Evolutionary conservation across 805 yeast species (phyloP).

Genomic region (Helenozyma rhizophorensis): DNA sequence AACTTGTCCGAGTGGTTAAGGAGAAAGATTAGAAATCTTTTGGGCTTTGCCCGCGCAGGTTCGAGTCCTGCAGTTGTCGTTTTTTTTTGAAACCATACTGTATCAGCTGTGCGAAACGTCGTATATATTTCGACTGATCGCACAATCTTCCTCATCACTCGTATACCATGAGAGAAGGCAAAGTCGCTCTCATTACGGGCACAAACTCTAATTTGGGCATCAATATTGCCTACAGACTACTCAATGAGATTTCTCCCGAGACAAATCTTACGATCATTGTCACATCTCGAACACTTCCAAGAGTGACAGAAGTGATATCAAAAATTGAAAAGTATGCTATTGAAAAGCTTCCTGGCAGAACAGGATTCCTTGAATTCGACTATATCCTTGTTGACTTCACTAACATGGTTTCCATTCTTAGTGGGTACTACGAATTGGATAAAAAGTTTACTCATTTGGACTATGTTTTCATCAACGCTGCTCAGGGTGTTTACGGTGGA

Average conservation of each 20-base stretch:
- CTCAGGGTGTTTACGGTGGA: conserved; percentile 83
- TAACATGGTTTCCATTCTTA: conserved; percentile 78
- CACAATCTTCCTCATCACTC: no score
- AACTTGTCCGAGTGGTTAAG: conserved; percentile 75
- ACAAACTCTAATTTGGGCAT: conserved; percentile 70
- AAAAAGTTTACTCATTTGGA: conserved; percentile 66
- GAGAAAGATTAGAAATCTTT: conserved; percentile 73
- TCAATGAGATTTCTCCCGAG: conserved; percentile 53
- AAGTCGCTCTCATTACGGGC: conserved; percentile 40
- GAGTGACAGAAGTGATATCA: conserved; percentile 71
- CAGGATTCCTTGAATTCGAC: conserved; percentile 73
- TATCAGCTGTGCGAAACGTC: no score
- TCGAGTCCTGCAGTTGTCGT: conserved; percentile 75
- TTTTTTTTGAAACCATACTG: conserved; percentile 32
- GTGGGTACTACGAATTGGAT: conserved; percentile 66
- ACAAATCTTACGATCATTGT: conserved; percentile 72
- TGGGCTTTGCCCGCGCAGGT: conserved; percentile 79
- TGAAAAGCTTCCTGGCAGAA: conserved; percentile 29
- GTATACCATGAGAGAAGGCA: conserved; percentile 15
- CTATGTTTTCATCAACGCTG: conserved; percentile 81
- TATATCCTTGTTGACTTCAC: conserved; percentile 86
- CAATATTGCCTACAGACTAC: conserved; percentile 75
- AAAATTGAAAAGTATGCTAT: conserved; percentile 34
- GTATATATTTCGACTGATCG: no score
- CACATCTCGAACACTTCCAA: conserved; percentile 84